Evolutionary conservation across 495 filamentous ascomycete genomes (phyloP).

Genomic region (Penicillium herquei): DNA sequence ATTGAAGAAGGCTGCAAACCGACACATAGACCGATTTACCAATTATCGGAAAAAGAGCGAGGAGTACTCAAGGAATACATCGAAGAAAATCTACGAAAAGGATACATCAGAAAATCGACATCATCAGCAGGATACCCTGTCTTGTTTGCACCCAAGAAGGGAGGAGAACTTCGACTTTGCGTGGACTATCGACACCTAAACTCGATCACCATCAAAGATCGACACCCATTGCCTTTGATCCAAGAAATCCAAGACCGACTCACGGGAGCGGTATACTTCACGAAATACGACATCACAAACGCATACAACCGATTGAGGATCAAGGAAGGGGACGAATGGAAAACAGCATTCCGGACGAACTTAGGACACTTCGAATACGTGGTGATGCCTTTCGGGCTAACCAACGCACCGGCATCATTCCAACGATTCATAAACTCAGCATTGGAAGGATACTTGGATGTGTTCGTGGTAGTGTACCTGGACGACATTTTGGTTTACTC

Average conservation of each 20-base stretch:
- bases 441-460: background rate
- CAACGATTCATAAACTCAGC: constrained; percentile 3
- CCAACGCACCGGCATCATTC: background rate
- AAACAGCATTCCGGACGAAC: background rate
- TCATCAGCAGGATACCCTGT: constrained; percentile 25
- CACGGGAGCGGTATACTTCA: constrained; percentile 35
- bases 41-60: background rate
- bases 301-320: constrained; percentile 39
- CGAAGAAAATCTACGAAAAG: constrained; percentile 3
- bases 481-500: constrained; percentile 7
- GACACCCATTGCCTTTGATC: constrained; percentile 45
- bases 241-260: constrained; percentile 38
- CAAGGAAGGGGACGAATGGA: background rate
- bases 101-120: constrained; percentile 41
- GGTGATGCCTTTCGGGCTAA: constrained; percentile 8
- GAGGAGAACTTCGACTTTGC: constrained; percentile 39
- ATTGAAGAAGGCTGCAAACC: background rate
- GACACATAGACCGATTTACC: background rate
- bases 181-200: constrained; percentile 48
- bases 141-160: constrained; percentile 34
- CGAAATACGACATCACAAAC: constrained; percentile 44
- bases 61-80: constrained; percentile 3
- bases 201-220: constrained; percentile 38
- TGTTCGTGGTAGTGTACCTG: background rate
- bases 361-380: constrained; percentile 4